phyloP scores from a whole-genome alignment of 768 basidiomycete genomes.

The Mycena latifolia region DNA sequence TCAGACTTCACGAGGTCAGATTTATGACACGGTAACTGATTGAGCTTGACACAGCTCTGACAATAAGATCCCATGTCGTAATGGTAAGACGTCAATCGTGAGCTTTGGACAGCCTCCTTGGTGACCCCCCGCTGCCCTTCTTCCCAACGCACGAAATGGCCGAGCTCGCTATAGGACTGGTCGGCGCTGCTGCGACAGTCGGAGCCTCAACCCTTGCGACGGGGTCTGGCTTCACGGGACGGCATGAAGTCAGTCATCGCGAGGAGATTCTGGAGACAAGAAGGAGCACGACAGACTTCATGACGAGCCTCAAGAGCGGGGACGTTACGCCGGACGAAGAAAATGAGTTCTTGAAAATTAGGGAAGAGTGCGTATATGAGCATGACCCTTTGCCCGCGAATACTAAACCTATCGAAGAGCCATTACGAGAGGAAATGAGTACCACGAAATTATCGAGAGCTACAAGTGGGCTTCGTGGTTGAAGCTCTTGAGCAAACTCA shows the following conservation, averaged over 20 bases:
- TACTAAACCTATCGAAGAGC: background rate
- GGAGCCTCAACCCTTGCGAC: slow-evolving; percentile 9
- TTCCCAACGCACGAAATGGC: slow-evolving; percentile 21
- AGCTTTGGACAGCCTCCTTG: too few relatives aligned
- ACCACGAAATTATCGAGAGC: slow-evolving; percentile 2
- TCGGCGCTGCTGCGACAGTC: slow-evolving; percentile 22
- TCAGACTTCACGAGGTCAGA: too few relatives aligned
- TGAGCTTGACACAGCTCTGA: too few relatives aligned
- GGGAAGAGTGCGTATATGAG: background rate
- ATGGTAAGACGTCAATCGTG: too few relatives aligned
- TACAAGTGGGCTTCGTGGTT: slow-evolving; percentile 16
- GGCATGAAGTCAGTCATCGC: slow-evolving; percentile 12
- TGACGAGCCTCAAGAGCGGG: slow-evolving; percentile 6
- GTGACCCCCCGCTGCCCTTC: too few relatives aligned
- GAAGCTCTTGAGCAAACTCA: background rate
- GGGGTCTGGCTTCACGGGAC: slow-evolving; percentile 5
- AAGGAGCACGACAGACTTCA: slow-evolving; percentile 4
- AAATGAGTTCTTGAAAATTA: slow-evolving; percentile 5
- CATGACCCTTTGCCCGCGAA: background rate
- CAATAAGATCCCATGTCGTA: too few relatives aligned
- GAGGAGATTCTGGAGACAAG: slow-evolving; percentile 10
- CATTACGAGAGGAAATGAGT: background rate
- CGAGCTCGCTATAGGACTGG: slow-evolving; percentile 7
- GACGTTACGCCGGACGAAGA: too few relatives aligned
- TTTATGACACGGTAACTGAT: too few relatives aligned